Evolutionary conservation across 306 rosid genomes (phyloP).

Genomic region (Hippophae tibetana): DNA sequence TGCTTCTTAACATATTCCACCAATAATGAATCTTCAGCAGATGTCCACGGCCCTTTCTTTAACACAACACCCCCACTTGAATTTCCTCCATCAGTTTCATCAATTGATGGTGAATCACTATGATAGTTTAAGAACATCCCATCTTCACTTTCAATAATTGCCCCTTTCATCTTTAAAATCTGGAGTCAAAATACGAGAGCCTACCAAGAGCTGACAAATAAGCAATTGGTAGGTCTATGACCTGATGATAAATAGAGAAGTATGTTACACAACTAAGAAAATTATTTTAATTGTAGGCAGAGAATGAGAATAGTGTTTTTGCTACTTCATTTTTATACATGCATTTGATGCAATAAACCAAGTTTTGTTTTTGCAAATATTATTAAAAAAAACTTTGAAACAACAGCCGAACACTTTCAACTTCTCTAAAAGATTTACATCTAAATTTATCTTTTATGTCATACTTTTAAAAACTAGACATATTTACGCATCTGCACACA

Average conservation of each 20-base stretch:
- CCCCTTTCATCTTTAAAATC: slow-evolving; percentile 41
- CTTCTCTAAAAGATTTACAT: too few species aligned
- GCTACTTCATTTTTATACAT: background rate
- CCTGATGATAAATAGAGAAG: slow-evolving; percentile 13
- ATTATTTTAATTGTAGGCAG: background rate
- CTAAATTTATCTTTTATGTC: too few species aligned
- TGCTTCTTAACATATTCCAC: slow-evolving; percentile 79
- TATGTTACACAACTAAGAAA: too few species aligned
- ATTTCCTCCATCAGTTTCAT: slow-evolving; percentile 48
- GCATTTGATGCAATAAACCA: too few species aligned
- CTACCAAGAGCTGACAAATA: slow-evolving; percentile 29
- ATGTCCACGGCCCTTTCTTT: slow-evolving; percentile 98
- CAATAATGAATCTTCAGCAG: slow-evolving; percentile 79
- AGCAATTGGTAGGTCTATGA: slow-evolving; percentile 20
- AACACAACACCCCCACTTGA: slow-evolving; percentile 23
- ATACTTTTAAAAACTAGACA: too few species aligned
- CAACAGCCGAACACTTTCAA: too few species aligned
- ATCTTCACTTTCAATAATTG: slow-evolving; percentile 48
- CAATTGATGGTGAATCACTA: slow-evolving; percentile 34
- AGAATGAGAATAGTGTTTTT: background rate
- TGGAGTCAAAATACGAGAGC: slow-evolving; percentile 14
- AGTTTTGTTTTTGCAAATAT: too few species aligned
- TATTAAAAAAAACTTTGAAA: too few species aligned
- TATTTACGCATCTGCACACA: too few species aligned
- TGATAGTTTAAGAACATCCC: slow-evolving; percentile 35